Conservation (phyloP, 1,139 yeast genomes). For the Tardiomyces blankii region DNA sequence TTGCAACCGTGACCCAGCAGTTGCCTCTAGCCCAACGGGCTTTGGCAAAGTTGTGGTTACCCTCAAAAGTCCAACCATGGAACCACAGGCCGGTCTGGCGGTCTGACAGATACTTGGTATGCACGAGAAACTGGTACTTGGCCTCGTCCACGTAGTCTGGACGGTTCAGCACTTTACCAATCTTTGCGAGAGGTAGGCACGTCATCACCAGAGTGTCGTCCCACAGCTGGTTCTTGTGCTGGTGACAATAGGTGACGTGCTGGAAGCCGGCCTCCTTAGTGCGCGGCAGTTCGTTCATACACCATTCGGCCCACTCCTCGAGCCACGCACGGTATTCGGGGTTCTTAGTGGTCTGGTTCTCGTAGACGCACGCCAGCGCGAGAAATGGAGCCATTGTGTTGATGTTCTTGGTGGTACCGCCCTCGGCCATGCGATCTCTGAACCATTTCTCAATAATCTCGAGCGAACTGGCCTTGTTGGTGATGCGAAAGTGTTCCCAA, state of each 20-base stretch:
- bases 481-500: conserved; percentile 28
- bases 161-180: conserved; percentile 23
- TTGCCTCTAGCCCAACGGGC: conserved; percentile 32
- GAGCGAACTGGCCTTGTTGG: conserved; percentile 17
- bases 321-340: conserved; percentile 22
- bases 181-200: conserved; percentile 28
- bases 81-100: conserved; percentile 25
- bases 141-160: conserved; percentile 27
- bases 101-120: conserved; percentile 25
- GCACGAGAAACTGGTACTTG: conserved; percentile 27
- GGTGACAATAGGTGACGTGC: conserved; percentile 27
- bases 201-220: conserved; percentile 31
- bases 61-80: conserved; percentile 28
- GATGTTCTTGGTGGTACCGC: conserved; percentile 28
- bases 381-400: conserved; percentile 29
- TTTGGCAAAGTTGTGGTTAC: conserved; percentile 25
- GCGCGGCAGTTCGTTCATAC: conserved; percentile 23
- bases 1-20: conserved; percentile 29
- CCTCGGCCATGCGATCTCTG: conserved; percentile 24
- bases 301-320: conserved; percentile 30
- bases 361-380: conserved; percentile 24
- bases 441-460: conserved; percentile 23
- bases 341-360: conserved; percentile 13
- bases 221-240: conserved; percentile 27
- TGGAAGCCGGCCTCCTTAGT: conserved; percentile 29